phyloP scores from a whole-genome alignment of 1,139 yeast species.

The Blastobotrys indianensis region DNA sequence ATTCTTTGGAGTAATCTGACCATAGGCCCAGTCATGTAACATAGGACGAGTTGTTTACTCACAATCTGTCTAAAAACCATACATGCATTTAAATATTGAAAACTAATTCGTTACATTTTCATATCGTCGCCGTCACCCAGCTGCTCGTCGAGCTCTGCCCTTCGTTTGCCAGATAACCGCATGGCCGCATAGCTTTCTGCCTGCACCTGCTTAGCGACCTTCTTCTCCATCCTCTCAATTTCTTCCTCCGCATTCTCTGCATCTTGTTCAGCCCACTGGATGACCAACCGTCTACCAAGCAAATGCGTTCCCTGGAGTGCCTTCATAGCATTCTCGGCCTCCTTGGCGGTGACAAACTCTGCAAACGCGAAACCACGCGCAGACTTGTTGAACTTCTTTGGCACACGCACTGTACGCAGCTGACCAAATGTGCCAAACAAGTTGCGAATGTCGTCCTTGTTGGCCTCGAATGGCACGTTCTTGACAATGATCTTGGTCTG shows the following conservation, averaged over 20 bases:
- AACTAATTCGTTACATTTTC: not conserved
- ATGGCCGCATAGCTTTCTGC: constrained; percentile 58
- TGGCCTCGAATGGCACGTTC: constrained; percentile 95
- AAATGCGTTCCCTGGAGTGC: constrained; percentile 94
- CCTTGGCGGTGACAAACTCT: constrained; percentile 80
- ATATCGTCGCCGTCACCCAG: constrained; percentile 25
- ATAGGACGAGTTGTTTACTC: no score
- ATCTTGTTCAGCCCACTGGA: constrained; percentile 86
- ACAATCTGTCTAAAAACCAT: no score
- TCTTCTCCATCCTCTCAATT: constrained; percentile 81
- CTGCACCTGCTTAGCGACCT: constrained; percentile 74
- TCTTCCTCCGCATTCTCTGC: constrained; percentile 83
- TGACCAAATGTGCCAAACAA: constrained; percentile 92
- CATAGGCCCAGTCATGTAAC: no score
- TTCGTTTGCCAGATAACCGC: constrained; percentile 69
- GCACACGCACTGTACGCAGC: constrained; percentile 89
- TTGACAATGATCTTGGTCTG: constrained; percentile 78
- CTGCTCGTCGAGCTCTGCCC: constrained; percentile 59
- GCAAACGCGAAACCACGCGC: constrained; percentile 98
- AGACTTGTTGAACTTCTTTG: constrained; percentile 88
- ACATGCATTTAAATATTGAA: no score
- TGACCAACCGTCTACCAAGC: constrained; percentile 90
- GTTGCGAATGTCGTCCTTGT: constrained; percentile 85
- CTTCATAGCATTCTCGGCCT: constrained; percentile 93
- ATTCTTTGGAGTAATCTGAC: no score